Conservation (phyloP, 2,329 filamentous ascomycete species). For the Trichoderma sp. region DNA sequence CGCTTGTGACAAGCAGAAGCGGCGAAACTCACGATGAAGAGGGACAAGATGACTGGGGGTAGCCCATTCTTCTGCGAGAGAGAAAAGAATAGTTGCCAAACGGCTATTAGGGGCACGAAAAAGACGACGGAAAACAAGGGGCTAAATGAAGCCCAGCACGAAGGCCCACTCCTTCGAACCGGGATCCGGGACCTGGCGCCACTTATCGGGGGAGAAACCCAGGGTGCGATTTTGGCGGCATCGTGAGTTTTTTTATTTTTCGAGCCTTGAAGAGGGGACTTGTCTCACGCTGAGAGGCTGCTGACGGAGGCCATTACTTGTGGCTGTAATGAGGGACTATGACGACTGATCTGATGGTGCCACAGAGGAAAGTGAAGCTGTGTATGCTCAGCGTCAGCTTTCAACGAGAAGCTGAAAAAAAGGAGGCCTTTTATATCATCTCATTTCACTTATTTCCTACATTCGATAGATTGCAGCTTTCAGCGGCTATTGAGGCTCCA, state of each 20-base stretch:
- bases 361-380: background rate
- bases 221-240: background rate
- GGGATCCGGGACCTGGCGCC: constrained; percentile 20
- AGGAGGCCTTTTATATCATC: background rate
- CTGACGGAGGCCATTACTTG: background rate
- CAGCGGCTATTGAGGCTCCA: constrained; percentile 17
- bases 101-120: background rate
- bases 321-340: background rate
- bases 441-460: constrained; percentile 1
- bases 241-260: constrained; percentile 15
- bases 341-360: background rate
- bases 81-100: background rate
- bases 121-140: constrained; percentile 10
- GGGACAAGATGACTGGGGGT: constrained; percentile 11
- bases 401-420: background rate
- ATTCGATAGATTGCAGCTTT: background rate
- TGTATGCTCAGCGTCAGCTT: background rate
- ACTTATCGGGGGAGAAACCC: constrained; percentile 1
- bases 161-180: constrained; percentile 13
- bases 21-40: constrained; percentile 22
- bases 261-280: background rate
- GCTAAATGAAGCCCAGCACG: constrained; percentile 21
- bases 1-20: constrained; percentile 16
- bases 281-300: constrained; percentile 16
- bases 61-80: background rate